Evolutionary conservation across 169 alveolate species (phyloP).

Genomic region (Perkinsus olseni): DNA sequence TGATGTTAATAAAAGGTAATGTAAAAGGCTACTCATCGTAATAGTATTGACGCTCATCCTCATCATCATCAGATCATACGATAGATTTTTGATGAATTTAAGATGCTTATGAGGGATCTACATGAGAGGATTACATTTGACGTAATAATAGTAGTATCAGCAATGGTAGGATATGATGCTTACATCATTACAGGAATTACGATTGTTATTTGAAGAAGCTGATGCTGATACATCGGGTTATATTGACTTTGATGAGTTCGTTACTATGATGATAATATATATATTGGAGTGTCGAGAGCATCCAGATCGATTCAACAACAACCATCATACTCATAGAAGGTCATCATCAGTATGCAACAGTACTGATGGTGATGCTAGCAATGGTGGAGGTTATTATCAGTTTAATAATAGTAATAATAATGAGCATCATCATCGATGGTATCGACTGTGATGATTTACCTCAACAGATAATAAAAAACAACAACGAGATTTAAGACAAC

Average conservation of each 20-base stretch:
- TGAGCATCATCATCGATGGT: no score
- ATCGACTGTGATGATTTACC: no score
- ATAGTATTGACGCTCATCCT: no score
- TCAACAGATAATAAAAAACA: no score
- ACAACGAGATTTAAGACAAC: no score
- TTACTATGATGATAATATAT: background rate
- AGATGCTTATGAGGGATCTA: background rate
- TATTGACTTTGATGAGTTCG: constrained; percentile 11
- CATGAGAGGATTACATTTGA: background rate
- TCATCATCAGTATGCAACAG: background rate
- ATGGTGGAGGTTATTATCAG: no score
- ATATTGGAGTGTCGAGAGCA: background rate
- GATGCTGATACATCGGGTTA: background rate
- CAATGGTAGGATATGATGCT: no score
- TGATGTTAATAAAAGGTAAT: background rate
- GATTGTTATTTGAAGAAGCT: background rate
- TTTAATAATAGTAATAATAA: no score
- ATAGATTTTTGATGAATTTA: background rate
- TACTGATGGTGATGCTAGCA: background rate
- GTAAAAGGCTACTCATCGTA: no score
- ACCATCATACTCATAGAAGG: background rate
- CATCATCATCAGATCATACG: background rate
- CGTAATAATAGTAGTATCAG: no score
- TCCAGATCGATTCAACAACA: background rate
- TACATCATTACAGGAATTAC: no score